Evolutionary conservation across 2,329 filamentous ascomycete genomes (phyloP).

Genomic region (Spiromastix sp.): DNA sequence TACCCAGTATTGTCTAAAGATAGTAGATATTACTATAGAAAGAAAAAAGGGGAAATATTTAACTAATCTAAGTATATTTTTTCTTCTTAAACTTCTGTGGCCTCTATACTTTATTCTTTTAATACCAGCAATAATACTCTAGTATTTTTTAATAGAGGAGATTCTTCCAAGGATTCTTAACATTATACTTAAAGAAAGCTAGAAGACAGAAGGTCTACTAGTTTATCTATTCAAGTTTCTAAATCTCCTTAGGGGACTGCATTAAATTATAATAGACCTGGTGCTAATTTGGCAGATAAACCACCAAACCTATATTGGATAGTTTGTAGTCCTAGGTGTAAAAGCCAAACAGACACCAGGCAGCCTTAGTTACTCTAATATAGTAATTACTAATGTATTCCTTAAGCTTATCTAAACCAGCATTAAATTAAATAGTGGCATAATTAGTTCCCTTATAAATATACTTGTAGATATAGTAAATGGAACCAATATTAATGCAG

Average conservation of each 20-base stretch:
- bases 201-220: background rate
- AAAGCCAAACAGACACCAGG: background rate
- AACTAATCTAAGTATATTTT: background rate
- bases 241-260: background rate
- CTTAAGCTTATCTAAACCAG: background rate
- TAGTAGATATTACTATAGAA: background rate
- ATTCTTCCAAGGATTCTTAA: background rate
- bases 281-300: background rate
- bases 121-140: background rate
- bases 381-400: background rate
- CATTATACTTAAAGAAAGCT: background rate
- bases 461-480: background rate
- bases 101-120: background rate
- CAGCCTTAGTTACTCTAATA: background rate
- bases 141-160: background rate
- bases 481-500: background rate
- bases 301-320: background rate
- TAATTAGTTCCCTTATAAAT: background rate
- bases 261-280: background rate
- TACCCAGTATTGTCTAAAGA: background rate
- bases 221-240: background rate
- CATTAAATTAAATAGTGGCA: background rate
- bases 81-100: too few relatives aligned
- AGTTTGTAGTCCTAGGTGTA: background rate
- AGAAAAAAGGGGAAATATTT: background rate